Evolutionary conservation across 1,284 basidiomycete species (phyloP).

Genomic region (Trichosporon faecale): DNA sequence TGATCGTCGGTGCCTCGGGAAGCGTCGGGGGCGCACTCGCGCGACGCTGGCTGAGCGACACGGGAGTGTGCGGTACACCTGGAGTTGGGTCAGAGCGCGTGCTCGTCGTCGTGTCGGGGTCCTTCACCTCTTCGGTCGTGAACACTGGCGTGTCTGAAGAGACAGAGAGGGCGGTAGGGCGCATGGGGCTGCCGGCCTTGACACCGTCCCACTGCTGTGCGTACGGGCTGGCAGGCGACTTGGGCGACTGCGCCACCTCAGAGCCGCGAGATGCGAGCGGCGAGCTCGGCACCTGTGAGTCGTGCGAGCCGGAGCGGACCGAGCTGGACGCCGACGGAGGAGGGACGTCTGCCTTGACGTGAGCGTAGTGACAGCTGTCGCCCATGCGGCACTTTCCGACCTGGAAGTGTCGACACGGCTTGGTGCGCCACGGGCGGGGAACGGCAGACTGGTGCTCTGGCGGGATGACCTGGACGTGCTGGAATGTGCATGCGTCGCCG

Average conservation of each 20-base stretch:
- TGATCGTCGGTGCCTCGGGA: neutral
- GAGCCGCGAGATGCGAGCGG: neutral
- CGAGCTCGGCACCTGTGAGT: neutral
- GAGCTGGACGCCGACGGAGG: neutral
- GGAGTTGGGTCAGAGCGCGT: neutral
- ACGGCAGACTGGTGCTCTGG: conserved; percentile 25
- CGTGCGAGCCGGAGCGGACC: neutral
- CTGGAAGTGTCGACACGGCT: conserved; percentile 48
- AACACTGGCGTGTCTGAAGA: neutral
- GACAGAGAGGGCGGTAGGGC: neutral
- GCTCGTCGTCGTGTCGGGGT: neutral
- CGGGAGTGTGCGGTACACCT: neutral
- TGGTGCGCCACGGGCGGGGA: conserved; percentile 46
- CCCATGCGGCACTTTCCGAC: conserved; percentile 43
- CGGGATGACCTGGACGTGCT: conserved; percentile 45
- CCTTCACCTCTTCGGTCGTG: neutral
- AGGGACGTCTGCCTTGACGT: conserved; percentile 31
- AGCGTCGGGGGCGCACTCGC: neutral
- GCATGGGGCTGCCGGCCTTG: neutral
- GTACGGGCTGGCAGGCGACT: neutral
- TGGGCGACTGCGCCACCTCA: neutral
- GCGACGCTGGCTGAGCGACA: neutral
- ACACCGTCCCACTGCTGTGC: neutral
- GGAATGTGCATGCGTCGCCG: conserved; percentile 40
- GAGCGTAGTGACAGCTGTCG: conserved; percentile 49